Conservation (phyloP, 306 rosid genomes). For the Prunus armeniaca region DNA sequence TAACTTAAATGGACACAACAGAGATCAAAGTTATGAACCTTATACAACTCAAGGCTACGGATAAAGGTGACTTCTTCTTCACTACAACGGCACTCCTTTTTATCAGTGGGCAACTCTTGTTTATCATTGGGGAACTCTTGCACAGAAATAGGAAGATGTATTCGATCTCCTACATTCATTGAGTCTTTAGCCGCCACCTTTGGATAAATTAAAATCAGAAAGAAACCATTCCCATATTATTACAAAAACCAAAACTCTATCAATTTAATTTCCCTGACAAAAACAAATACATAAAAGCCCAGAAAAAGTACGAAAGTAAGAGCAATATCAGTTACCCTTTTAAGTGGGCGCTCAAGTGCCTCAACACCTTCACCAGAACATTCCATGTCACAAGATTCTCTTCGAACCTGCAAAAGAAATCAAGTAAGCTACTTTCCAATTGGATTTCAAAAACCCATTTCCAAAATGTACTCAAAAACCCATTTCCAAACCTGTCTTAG, state of each 20-base stretch:
- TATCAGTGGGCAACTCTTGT: slow-evolving; percentile 27
- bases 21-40: slow-evolving; percentile 46
- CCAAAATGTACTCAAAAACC: background rate
- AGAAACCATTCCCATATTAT: background rate
- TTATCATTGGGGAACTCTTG: slow-evolving; percentile 34
- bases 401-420: slow-evolving; percentile 50
- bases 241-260: background rate
- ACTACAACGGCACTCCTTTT: slow-evolving; percentile 39
- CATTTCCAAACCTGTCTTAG: slow-evolving; percentile 49
- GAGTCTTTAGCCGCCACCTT: slow-evolving; percentile 75
- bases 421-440: slow-evolving; percentile 5
- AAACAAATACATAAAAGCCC: background rate
- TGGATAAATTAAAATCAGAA: slow-evolving; percentile 23
- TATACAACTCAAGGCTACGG: slow-evolving; percentile 53
- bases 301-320: background rate
- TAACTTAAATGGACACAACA: background rate
- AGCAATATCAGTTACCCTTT: slow-evolving; percentile 41
- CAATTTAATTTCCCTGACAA: background rate
- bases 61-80: slow-evolving; percentile 53
- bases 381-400: slow-evolving; percentile 30
- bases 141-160: slow-evolving; percentile 69
- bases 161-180: slow-evolving; percentile 57
- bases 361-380: slow-evolving; percentile 18
- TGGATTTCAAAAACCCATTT: background rate
- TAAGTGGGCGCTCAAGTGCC: slow-evolving; percentile 26